A percentile compares a stretch with the other conserved stretches of the same genome.
Conservation (phyloP, 2,329 filamentous ascomycete genomes). For the Hymenotorrendiella dingleyae region DNA sequence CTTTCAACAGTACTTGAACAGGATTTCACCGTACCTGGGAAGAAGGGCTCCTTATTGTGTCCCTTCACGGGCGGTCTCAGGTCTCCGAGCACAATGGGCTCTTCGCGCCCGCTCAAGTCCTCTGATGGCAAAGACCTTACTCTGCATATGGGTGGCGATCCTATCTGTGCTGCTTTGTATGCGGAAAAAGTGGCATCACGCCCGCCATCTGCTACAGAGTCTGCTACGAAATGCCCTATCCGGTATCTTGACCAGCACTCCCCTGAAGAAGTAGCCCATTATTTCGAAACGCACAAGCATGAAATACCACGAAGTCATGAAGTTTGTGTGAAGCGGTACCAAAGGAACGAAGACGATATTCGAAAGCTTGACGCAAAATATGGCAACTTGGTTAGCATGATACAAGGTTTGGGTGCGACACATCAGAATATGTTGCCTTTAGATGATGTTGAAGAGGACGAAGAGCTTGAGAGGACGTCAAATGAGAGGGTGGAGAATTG, state of each 20-base stretch:
- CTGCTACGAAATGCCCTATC: slow-evolving; percentile 75
- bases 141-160: slow-evolving; percentile 48
- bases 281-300: slow-evolving; percentile 93
- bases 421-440: slow-evolving; percentile 80
- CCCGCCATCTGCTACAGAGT: slow-evolving; percentile 43
- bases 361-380: slow-evolving; percentile 91
- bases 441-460: slow-evolving; percentile 32
- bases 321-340: slow-evolving; percentile 83
- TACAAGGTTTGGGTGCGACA: slow-evolving; percentile 79
- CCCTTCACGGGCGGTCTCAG: slow-evolving; percentile 55
- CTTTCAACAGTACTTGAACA: slow-evolving; percentile 68
- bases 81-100: slow-evolving; percentile 20
- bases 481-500: slow-evolving; percentile 76
- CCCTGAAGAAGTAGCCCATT: slow-evolving; percentile 86
- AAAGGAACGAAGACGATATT: slow-evolving; percentile 79
- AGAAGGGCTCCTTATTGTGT: slow-evolving; percentile 72
- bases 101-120: slow-evolving; percentile 21
- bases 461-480: slow-evolving; percentile 45
- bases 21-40: slow-evolving; percentile 85
- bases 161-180: slow-evolving; percentile 59
- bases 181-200: slow-evolving; percentile 45
- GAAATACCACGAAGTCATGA: slow-evolving; percentile 91
- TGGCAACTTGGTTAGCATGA: slow-evolving; percentile 81
- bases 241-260: slow-evolving; percentile 88
- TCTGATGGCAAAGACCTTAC: slow-evolving; percentile 34